phyloP scores from a whole-genome alignment of 176 grass and related monocot genomes.

The Lolium rigidum region DNA sequence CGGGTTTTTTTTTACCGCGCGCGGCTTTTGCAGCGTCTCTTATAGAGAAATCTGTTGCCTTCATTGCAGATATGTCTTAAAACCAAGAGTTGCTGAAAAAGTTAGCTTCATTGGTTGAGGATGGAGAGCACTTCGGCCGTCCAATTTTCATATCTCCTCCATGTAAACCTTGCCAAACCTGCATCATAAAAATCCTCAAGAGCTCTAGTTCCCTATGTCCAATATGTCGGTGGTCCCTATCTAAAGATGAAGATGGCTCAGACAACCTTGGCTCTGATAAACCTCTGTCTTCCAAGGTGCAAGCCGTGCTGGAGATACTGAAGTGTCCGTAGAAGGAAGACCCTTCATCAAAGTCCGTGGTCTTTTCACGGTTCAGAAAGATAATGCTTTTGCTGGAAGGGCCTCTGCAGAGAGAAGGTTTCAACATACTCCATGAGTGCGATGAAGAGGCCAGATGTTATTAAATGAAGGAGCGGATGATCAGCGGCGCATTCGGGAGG shows the following conservation, averaged over 20 bases:
- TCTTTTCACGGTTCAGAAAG: constrained; percentile 92
- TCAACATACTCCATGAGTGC: constrained; percentile 67
- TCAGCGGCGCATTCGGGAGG: constrained; percentile 66
- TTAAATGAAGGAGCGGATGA: constrained; percentile 64
- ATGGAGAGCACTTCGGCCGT: constrained; percentile 94
- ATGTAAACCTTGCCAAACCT: constrained; percentile 76
- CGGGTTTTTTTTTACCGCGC: too few species aligned
- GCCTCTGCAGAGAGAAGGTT: constrained; percentile 72
- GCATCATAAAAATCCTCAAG: constrained; percentile 79
- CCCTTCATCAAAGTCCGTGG: constrained; percentile 71
- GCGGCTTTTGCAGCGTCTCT: too few species aligned
- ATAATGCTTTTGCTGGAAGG: constrained; percentile 85
- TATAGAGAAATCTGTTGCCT: constrained; percentile 31
- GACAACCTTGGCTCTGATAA: constrained; percentile 29
- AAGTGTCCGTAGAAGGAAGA: constrained; percentile 51
- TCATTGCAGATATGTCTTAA: constrained; percentile 70
- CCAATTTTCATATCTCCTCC: constrained; percentile 91
- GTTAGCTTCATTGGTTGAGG: constrained; percentile 77
- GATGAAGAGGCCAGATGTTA: constrained; percentile 70
- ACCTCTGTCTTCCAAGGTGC: constrained; percentile 82
- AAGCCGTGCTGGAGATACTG: constrained; percentile 69
- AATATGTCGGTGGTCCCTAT: constrained; percentile 76
- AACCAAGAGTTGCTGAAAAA: constrained; percentile 86
- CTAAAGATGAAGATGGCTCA: constrained; percentile 38
- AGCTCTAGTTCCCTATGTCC: constrained; percentile 75